These are phyloP conservation scores for Colletotrichum musae DNA, from an alignment of 2,329 filamentous ascomycete genomes.

Conservation along the genomic window DNA sequence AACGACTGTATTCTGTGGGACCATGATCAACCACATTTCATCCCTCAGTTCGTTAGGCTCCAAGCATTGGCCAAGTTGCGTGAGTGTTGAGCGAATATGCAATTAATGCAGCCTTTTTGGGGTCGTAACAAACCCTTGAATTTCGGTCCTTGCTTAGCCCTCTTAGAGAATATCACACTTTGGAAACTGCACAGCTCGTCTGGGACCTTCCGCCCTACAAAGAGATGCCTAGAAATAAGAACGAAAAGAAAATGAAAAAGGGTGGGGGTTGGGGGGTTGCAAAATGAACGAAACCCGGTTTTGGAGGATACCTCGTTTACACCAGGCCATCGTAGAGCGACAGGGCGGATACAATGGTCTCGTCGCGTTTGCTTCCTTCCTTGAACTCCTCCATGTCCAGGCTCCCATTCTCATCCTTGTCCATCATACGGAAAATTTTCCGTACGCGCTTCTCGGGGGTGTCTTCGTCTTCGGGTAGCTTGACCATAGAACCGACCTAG, in stretches of 20 bases:
- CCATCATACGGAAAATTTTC: conserved; percentile 99
- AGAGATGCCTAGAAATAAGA: no score
- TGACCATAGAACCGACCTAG: conserved; percentile 98
- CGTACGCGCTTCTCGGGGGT: conserved; percentile 97
- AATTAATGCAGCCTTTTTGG: not conserved
- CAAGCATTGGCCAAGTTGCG: not conserved
- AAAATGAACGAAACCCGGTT: conserved; percentile 12
- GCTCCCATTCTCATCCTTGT: conserved; percentile 99
- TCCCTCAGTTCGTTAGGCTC: no score
- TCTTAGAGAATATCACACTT: conserved; percentile 32
- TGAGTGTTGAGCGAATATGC: not conserved
- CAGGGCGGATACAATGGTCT: conserved; percentile 97
- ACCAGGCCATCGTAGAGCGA: conserved; percentile 97
- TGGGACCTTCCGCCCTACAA: not conserved
- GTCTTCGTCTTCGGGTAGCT: conserved; percentile 97
- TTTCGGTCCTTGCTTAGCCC: conserved; percentile 34
- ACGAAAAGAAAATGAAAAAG: conserved; percentile 7
- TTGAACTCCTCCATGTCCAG: conserved; percentile 99
- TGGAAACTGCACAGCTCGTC: conserved; percentile 32
- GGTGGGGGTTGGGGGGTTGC: no score
- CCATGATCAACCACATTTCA: no score
- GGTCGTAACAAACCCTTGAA: conserved; percentile 28
- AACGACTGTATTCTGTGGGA: no score
- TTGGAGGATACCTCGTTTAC: conserved; percentile 55
- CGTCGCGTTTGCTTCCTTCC: conserved; percentile 97